A percentile compares a stretch with the other conserved stretches of the same genome.
Conservation (phyloP, 805 yeast species). For the Ogataea degrootiae region DNA sequence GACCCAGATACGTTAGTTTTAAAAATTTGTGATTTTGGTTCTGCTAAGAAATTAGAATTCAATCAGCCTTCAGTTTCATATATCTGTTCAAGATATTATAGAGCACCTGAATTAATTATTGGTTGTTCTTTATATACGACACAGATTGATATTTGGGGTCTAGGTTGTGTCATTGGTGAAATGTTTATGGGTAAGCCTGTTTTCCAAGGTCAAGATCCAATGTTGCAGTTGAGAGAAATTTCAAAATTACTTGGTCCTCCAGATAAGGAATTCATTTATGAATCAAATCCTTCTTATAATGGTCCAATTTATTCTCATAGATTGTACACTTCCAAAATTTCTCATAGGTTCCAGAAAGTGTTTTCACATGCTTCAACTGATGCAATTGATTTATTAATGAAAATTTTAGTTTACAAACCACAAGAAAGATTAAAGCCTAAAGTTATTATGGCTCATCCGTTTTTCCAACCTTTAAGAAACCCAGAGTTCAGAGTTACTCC, state of each 20-base stretch:
- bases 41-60: constrained; percentile 73
- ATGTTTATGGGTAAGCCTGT: constrained; percentile 88
- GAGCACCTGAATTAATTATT: constrained; percentile 93
- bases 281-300: constrained; percentile 68
- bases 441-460: constrained; percentile 80
- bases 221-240: constrained; percentile 84
- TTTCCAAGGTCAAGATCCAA: constrained; percentile 92
- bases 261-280: constrained; percentile 60
- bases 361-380: constrained; percentile 76
- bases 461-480: constrained; percentile 79
- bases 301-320: constrained; percentile 69
- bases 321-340: constrained; percentile 31
- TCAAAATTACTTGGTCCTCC: constrained; percentile 92
- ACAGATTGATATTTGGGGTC: constrained; percentile 95
- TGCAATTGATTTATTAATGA: constrained; percentile 79
- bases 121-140: constrained; percentile 86
- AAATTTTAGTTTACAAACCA: constrained; percentile 87
- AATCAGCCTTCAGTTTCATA: constrained; percentile 89
- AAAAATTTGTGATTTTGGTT: constrained; percentile 82
- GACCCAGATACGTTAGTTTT: constrained; percentile 63
- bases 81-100: constrained; percentile 91
- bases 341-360: constrained; percentile 48
- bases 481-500: constrained; percentile 36
- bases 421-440: constrained; percentile 74
- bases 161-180: constrained; percentile 95